Evolutionary conservation across 2,329 filamentous ascomycete species (phyloP).

Genomic region (Colletotrichum tropicicola): DNA sequence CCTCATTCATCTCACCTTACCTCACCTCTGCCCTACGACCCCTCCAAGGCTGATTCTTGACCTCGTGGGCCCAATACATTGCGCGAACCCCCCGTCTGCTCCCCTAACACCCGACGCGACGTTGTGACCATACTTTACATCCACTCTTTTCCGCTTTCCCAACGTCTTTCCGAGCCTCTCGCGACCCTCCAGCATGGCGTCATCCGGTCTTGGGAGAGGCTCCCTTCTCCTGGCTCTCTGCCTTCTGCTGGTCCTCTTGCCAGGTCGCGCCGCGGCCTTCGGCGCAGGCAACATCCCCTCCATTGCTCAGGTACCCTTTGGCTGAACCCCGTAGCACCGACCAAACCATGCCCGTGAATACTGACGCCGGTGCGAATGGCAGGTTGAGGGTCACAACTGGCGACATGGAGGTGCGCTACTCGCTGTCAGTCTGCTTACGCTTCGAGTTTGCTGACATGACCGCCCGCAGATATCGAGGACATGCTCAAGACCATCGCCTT

Average conservation of each 20-base stretch:
- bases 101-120: conserved; percentile 5
- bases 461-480: conserved; percentile 75
- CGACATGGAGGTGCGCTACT: conserved; percentile 66
- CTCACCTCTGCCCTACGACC: background rate
- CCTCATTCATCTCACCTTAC: conserved; percentile 5
- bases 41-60: conserved; percentile 15
- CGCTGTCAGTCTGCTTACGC: background rate
- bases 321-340: background rate
- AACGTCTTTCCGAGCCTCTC: background rate
- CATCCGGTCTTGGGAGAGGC: conserved; percentile 55
- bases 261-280: conserved; percentile 67
- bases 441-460: background rate
- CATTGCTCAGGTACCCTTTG: conserved; percentile 54
- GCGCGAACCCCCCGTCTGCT: background rate
- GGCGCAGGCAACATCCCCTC: conserved; percentile 78
- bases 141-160: background rate
- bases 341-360: background rate
- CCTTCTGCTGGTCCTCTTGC: conserved; percentile 65
- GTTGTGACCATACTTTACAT: conserved; percentile 7
- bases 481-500: conserved; percentile 81
- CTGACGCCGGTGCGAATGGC: conserved; percentile 38
- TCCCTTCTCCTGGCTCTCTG: conserved; percentile 61
- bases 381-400: conserved; percentile 76
- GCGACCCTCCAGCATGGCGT: conserved; percentile 51
- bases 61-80: background rate